A percentile compares a stretch with the other conserved stretches of the same genome.
phyloP scores from a whole-genome alignment of 2,329 filamentous ascomycete genomes.

The Mycogone perniciosa region DNA sequence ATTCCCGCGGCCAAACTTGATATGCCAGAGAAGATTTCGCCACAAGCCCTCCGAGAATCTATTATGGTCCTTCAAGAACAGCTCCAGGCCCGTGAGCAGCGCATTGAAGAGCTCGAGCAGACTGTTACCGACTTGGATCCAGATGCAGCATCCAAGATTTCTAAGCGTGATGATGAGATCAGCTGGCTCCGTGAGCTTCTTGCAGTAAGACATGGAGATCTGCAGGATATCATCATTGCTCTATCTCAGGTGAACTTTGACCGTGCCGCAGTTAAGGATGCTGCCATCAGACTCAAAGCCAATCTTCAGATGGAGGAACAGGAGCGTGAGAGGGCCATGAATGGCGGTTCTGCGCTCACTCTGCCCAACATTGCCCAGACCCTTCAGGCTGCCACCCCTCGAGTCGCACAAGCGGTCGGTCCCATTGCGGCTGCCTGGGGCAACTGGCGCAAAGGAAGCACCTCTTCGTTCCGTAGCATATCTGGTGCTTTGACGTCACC shows the following conservation, averaged over 20 bases:
- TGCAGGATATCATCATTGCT: slow-evolving; percentile 83
- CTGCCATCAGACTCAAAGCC: slow-evolving; percentile 84
- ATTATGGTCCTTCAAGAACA: slow-evolving; percentile 97
- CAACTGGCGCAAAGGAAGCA: slow-evolving; percentile 75
- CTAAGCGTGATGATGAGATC: slow-evolving; percentile 90
- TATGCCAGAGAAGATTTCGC: slow-evolving; percentile 79
- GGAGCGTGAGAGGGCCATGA: slow-evolving; percentile 79
- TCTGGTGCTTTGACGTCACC: slow-evolving; percentile 43
- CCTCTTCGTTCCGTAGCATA: slow-evolving; percentile 42
- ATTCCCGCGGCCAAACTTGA: slow-evolving; percentile 35
- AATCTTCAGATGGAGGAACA: slow-evolving; percentile 98
- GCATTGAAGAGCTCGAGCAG: slow-evolving; percentile 80
- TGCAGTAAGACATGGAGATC: slow-evolving; percentile 80
- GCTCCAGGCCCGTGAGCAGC: slow-evolving; percentile 84
- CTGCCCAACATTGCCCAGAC: slow-evolving; percentile 73
- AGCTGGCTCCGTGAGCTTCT: slow-evolving; percentile 91
- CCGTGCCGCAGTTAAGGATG: slow-evolving; percentile 74
- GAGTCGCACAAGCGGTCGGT: slow-evolving; percentile 75
- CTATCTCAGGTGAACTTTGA: slow-evolving; percentile 72
- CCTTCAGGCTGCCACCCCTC: slow-evolving; percentile 71
- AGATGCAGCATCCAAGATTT: slow-evolving; percentile 73
- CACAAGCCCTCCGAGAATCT: slow-evolving; percentile 89
- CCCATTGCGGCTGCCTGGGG: slow-evolving; percentile 86
- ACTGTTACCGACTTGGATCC: slow-evolving; percentile 63
- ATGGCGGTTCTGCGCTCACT: slow-evolving; percentile 58